These are phyloP conservation scores for Kuraishia hungarica DNA, from an alignment of 805 yeast genomes.

Conservation along the genomic window DNA sequence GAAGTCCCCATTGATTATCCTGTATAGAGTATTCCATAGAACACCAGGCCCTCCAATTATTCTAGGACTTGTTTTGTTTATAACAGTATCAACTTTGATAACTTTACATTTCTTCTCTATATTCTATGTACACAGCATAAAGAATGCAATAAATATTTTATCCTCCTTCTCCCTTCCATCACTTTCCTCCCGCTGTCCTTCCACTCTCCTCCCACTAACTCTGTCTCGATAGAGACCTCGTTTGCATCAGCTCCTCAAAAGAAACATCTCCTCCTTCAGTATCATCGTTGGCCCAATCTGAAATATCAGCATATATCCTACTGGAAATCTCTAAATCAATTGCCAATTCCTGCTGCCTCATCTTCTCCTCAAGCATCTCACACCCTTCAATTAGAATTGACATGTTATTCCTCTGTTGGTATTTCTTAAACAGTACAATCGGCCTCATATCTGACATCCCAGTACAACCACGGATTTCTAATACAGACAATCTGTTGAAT, in stretches of 20 bases:
- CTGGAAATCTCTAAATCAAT: conserved; percentile 51
- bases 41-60: no score
- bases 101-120: no score
- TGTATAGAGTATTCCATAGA: no score
- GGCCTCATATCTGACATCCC: conserved; percentile 53
- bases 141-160: not conserved
- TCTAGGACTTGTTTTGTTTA: no score
- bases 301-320: conserved; percentile 59
- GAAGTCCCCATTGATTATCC: no score
- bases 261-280: conserved; percentile 29
- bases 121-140: no score
- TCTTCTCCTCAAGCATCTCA: conserved; percentile 51
- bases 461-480: conserved; percentile 63
- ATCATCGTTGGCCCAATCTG: conserved; percentile 48
- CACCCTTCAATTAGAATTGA: conserved; percentile 71
- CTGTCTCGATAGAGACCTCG: not conserved
- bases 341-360: conserved; percentile 51
- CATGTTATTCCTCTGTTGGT: conserved; percentile 34
- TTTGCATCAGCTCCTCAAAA: not conserved
- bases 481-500: conserved; percentile 54
- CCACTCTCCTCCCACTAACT: not conserved
- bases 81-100: no score
- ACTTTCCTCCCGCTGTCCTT: no score
- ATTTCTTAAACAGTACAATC: conserved; percentile 56
- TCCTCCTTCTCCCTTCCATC: no score